phyloP scores from a whole-genome alignment of 106 monocot species.

The Alisma plantagoaquatica region DNA sequence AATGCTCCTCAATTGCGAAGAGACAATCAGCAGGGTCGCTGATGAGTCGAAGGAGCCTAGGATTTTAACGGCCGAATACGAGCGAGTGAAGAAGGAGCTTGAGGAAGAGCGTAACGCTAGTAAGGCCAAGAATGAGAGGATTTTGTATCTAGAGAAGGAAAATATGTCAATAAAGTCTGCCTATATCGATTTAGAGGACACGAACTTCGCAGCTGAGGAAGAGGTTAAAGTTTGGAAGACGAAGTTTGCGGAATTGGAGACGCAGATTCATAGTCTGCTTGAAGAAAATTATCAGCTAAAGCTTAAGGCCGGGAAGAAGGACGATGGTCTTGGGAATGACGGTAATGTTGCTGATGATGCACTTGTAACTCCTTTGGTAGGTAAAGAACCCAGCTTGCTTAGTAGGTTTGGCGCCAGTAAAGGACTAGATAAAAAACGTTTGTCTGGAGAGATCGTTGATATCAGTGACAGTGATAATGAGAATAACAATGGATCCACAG shows the following conservation, averaged over 20 bases:
- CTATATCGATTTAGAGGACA: not conserved
- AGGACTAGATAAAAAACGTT: not conserved
- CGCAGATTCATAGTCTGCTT: not conserved
- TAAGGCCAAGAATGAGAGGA: not conserved
- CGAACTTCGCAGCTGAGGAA: not conserved
- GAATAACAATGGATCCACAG: not conserved
- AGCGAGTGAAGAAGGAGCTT: not conserved
- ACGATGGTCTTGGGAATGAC: not conserved
- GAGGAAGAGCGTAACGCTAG: not conserved
- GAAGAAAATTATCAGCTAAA: not conserved
- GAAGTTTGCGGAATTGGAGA: slow-evolving; percentile 7
- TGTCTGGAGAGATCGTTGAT: not conserved
- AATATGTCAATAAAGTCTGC: not conserved
- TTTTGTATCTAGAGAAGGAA: not conserved
- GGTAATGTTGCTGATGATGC: not conserved
- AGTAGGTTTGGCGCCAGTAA: not conserved
- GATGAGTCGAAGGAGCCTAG: not conserved
- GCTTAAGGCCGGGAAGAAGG: not conserved
- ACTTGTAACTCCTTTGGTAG: not conserved
- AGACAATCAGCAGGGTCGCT: not conserved
- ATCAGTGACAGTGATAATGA: not conserved
- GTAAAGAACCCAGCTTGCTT: not conserved
- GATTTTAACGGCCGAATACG: not conserved
- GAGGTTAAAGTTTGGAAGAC: not conserved
- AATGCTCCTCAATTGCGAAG: not conserved